Evolutionary conservation across 2,329 filamentous ascomycete genomes (phyloP).

Genomic region (Hypoxylon sp.): DNA sequence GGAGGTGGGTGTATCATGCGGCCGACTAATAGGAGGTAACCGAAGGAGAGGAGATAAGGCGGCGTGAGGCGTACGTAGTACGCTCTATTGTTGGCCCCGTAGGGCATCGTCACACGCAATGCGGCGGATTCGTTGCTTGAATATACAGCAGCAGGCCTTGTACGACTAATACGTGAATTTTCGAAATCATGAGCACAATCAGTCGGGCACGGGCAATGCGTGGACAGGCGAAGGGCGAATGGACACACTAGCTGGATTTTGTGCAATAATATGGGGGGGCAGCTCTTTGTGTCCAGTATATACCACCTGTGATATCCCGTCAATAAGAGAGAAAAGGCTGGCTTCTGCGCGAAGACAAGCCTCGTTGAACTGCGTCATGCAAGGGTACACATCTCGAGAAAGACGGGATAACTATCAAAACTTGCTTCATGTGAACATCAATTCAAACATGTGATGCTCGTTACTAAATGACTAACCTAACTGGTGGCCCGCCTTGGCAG

Average conservation of each 20-base stretch:
- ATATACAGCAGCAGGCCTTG: background rate
- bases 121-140: background rate
- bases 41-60: conserved; percentile 3
- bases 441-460: background rate
- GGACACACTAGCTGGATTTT: conserved; percentile 19
- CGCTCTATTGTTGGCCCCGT: background rate
- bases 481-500: background rate
- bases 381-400: background rate
- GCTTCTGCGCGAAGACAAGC: background rate
- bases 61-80: background rate
- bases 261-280: conserved; percentile 24
- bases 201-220: background rate
- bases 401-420: background rate
- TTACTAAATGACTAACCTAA: background rate
- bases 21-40: conserved; percentile 29
- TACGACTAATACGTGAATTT: conserved; percentile 7
- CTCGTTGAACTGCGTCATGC: conserved; percentile 7
- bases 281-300: conserved; percentile 36
- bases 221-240: background rate
- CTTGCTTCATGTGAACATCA: background rate
- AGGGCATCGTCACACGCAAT: conserved; percentile 1
- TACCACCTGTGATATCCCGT: conserved; percentile 28
- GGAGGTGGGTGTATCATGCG: conserved; percentile 17
- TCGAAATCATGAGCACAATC: background rate
- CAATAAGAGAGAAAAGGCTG: conserved; percentile 25